Evolutionary conservation across 1,139 yeast species (phyloP).

Genomic region (Lodderomyces oxycetoniae): DNA sequence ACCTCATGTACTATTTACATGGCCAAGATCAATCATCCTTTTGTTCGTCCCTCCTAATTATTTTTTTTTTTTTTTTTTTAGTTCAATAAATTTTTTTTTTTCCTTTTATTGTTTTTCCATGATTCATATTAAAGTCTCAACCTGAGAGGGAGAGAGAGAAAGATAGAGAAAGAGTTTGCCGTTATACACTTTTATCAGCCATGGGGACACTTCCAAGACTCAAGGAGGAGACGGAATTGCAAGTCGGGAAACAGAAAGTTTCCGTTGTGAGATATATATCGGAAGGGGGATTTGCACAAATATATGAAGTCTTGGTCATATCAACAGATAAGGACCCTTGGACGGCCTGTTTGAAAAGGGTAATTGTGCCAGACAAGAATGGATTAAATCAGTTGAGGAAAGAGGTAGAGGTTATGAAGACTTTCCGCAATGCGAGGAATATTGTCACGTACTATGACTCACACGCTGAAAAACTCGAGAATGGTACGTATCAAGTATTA

Average conservation of each 20-base stretch:
- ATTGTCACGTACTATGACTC: slow-evolving; percentile 72
- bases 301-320: slow-evolving; percentile 52
- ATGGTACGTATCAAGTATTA: slow-evolving; percentile 63
- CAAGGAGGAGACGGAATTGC: slow-evolving; percentile 36
- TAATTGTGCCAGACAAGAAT: slow-evolving; percentile 64
- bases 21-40: no score
- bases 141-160: no score
- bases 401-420: slow-evolving; percentile 80
- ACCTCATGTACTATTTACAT: no score
- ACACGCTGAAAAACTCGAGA: slow-evolving; percentile 61
- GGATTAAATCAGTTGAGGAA: slow-evolving; percentile 62
- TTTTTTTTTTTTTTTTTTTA: no score
- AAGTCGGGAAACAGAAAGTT: slow-evolving; percentile 42
- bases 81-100: no score
- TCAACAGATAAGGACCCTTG: neutral
- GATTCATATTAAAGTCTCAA: no score
- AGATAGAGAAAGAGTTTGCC: no score
- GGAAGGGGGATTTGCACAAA: slow-evolving; percentile 52
- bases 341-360: slow-evolving; percentile 68
- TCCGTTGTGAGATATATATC: slow-evolving; percentile 36
- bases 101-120: no score
- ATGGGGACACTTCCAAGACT: slow-evolving; percentile 34
- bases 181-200: no score
- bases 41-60: no score
- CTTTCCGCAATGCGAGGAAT: slow-evolving; percentile 49